Evolutionary conservation across 768 basidiomycete genomes (phyloP).

Genomic region (Pleurotus citrinopileatus): DNA sequence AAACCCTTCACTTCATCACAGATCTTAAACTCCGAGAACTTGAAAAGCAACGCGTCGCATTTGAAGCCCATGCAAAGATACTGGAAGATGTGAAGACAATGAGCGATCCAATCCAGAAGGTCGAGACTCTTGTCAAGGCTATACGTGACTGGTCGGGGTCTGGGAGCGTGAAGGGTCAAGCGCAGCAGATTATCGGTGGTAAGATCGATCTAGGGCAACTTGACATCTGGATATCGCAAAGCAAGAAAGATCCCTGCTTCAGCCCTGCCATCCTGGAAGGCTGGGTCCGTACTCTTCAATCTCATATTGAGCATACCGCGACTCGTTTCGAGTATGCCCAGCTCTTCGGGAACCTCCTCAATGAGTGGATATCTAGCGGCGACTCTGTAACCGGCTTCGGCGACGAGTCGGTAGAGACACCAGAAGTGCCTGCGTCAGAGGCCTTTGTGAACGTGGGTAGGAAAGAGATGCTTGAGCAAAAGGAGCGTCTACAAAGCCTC

Average conservation of each 20-base stretch:
- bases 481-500: conserved; percentile 34
- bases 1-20: conserved; percentile 42
- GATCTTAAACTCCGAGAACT: conserved; percentile 40
- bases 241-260: conserved; percentile 39
- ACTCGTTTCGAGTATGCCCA: conserved; percentile 38
- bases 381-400: conserved; percentile 29
- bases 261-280: conserved; percentile 28
- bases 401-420: conserved; percentile 6
- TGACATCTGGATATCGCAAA: conserved; percentile 36
- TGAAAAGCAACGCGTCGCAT: conserved; percentile 35
- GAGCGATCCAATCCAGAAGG: conserved; percentile 23
- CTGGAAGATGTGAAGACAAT: conserved; percentile 23
- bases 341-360: conserved; percentile 39
- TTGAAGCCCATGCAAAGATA: conserved; percentile 30
- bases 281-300: conserved; percentile 37
- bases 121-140: conserved; percentile 31
- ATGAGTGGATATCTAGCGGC: conserved; percentile 42
- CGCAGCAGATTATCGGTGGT: conserved; percentile 16
- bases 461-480: conserved; percentile 41
- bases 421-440: conserved; percentile 12
- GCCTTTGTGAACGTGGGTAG: conserved; percentile 31
- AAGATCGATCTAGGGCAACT: conserved; percentile 24
- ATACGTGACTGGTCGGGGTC: conserved; percentile 34
- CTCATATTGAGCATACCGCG: conserved; percentile 33
- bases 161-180: conserved; percentile 18